Base-by-base conservation (phyloP, 2,329 filamentous ascomycete species). In the Pseudogymnoascus sp. region DNA sequence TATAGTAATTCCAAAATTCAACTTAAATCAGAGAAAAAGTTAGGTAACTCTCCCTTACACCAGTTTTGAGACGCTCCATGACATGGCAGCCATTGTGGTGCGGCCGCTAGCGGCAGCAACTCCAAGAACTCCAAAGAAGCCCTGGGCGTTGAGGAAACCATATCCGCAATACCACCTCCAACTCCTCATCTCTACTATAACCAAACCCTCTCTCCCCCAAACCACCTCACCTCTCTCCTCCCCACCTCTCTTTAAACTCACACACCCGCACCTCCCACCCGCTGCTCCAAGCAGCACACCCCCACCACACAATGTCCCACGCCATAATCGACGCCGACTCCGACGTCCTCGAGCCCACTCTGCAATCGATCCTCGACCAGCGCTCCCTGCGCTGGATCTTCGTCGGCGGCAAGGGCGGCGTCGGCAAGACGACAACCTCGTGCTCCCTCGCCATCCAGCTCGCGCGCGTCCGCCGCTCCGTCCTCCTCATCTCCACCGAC, bases 341-440 rank as follows among this genome's bases (percentile, higher is more conserved):
- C 73, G 89, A 92, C 74, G 81, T 85, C 71, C 87, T 97, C 80
- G 93, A 96, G 80, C 93, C 95, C 59, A 91, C 90, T 61, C 90
- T 99, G 72, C 90, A 97, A 80, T 90, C 90, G 68, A 92, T 99
- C 74, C 86, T 99, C 72, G 91, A 96, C 80, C 95, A 99, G 78
- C 91, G 92, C 77, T 88, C 90, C 36, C 87, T 99, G 63, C 91
- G 95, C 75, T 99, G 95, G 95, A 96, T 99, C 78, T 99, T 99
- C 73, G 95, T 99, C 65, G 95, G 95, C 72, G 95, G 95, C 69
- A 99, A 99, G 79, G 95, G 95, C 73, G 95, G 95, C 75, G 95
- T 99, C 53, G 95, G 95, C 76, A 99, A 99, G 82, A 99, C 95
- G 28, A 99, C 95, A n/a, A 99, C 95, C 14, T 97, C 93, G 6